Percentiles rank a stretch among this genome's conserved stretches.
These are phyloP conservation scores for Farysia itapuensis DNA, from an alignment of 1,284 basidiomycete genomes.

Conservation along the genomic window DNA sequence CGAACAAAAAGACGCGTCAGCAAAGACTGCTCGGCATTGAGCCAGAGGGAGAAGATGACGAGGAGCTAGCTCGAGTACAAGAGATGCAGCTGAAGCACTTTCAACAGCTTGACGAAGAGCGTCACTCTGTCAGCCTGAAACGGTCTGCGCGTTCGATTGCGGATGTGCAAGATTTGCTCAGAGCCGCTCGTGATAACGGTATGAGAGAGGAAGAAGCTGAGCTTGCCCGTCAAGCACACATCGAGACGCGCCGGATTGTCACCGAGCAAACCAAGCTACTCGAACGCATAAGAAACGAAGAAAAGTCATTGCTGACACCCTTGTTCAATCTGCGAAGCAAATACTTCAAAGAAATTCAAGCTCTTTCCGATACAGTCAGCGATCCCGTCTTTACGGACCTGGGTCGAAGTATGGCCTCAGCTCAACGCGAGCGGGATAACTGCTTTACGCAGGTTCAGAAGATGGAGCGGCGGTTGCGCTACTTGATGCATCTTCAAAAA, in stretches of 20 bases:
- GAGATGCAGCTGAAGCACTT: constrained; percentile 47
- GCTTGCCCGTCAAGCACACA: constrained; percentile 12
- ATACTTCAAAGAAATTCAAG: constrained; percentile 56
- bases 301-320: constrained; percentile 20
- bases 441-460: constrained; percentile 28
- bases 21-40: constrained; percentile 13
- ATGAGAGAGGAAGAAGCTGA: constrained; percentile 19
- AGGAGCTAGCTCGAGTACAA: constrained; percentile 32
- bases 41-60: constrained; percentile 23
- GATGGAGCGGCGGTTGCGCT: constrained; percentile 41
- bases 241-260: constrained; percentile 19
- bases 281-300: constrained; percentile 33
- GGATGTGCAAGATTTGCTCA: constrained; percentile 17
- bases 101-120: constrained; percentile 41
- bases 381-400: constrained; percentile 36
- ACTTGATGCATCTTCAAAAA: constrained; percentile 43
- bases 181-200: constrained; percentile 15
- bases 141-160: constrained; percentile 9
- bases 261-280: constrained; percentile 29
- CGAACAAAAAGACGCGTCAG: constrained; percentile 12
- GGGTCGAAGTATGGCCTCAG: constrained; percentile 11
- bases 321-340: constrained; percentile 47
- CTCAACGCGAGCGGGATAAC: constrained; percentile 33
- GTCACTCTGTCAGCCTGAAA: constrained; percentile 12
- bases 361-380: constrained; percentile 50